Evolutionary conservation across 768 basidiomycete genomes (phyloP).

Genomic region (Chiua virens): DNA sequence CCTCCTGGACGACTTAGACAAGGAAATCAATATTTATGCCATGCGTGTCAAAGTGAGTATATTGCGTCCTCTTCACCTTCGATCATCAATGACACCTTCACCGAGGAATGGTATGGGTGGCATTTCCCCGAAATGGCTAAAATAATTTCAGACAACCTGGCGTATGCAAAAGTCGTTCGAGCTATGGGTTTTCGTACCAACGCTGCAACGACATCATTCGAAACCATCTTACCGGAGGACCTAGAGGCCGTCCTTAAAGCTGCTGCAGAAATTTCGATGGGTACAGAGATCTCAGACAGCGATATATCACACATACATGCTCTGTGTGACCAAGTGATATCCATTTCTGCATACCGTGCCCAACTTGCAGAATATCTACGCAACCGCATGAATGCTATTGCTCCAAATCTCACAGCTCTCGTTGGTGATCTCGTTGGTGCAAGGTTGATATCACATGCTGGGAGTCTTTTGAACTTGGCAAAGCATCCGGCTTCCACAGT

Average conservation of each 20-base stretch:
- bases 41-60: constrained; percentile 92
- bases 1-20: constrained; percentile 96
- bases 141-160: constrained; percentile 95
- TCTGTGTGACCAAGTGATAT: constrained; percentile 97
- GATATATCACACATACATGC: constrained; percentile 97
- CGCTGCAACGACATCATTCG: constrained; percentile 81
- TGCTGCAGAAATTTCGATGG: constrained; percentile 98
- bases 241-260: constrained; percentile 93
- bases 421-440: constrained; percentile 80
- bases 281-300: constrained; percentile 96
- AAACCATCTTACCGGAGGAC: constrained; percentile 92
- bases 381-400: constrained; percentile 98
- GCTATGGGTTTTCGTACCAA: constrained; percentile 98
- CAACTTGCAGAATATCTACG: constrained; percentile 96
- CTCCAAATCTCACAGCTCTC: constrained; percentile 90
- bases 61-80: background rate
- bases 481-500: constrained; percentile 81
- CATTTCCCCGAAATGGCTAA: constrained; percentile 99
- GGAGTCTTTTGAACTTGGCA: constrained; percentile 65
- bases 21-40: constrained; percentile 98
- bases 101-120: constrained; percentile 99
- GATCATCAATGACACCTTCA: constrained; percentile 5
- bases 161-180: constrained; percentile 93
- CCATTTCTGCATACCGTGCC: constrained; percentile 90
- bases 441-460: constrained; percentile 72